Percentiles rank a stretch among this genome's conserved stretches.
Conservation (phyloP, 164 flowering plant genomes). For the Malania oleifera region DNA sequence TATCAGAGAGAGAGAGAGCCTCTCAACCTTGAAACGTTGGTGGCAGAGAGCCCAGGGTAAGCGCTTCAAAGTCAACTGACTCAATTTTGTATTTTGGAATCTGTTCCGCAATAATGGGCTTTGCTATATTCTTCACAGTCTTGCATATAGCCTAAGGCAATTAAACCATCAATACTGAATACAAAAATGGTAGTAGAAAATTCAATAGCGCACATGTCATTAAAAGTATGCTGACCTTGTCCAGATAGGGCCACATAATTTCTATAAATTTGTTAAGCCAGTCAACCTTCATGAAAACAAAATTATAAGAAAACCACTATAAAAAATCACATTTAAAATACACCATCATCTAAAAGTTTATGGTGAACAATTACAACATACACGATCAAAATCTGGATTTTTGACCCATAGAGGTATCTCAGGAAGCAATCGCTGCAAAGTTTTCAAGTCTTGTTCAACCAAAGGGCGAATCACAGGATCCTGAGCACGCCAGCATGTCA, state of each 20-base stretch:
- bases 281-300: conserved; percentile 58
- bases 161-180: conserved; percentile 1
- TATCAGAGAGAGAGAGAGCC: conserved; percentile 2
- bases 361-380: conserved; percentile 26
- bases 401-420: conserved; percentile 97
- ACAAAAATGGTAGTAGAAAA: neutral
- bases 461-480: conserved; percentile 74
- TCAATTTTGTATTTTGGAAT: conserved; percentile 89
- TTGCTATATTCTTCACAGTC: conserved; percentile 66
- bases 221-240: conserved; percentile 52
- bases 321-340: neutral
- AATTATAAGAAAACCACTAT: conserved; percentile 1
- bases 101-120: conserved; percentile 95
- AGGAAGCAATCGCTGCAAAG: conserved; percentile 62
- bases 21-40: conserved; percentile 89
- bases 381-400: conserved; percentile 94
- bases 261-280: conserved; percentile 87
- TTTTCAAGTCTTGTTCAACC: conserved; percentile 67
- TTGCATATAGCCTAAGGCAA: conserved; percentile 83
- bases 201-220: neutral
- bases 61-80: conserved; percentile 79
- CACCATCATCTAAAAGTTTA: neutral
- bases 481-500: conserved; percentile 29
- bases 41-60: conserved; percentile 82
- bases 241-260: conserved; percentile 92